Conservation (phyloP, 2,329 filamentous ascomycete genomes). For the Rutstroemia sp. region DNA sequence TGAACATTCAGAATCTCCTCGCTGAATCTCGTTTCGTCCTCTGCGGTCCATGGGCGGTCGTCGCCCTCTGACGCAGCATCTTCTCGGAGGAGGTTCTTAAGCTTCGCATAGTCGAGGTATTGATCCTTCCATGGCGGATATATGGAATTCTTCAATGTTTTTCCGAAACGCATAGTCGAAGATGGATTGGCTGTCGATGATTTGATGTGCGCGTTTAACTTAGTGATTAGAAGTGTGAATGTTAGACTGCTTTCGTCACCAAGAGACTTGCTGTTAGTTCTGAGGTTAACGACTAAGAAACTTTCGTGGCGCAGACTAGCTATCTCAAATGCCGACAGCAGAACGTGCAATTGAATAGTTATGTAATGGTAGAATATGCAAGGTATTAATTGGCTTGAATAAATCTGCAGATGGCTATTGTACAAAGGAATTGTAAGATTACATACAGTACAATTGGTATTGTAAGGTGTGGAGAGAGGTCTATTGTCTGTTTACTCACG, state of each 20-base stretch:
- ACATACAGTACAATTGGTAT: too few species aligned
- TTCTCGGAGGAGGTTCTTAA: constrained; percentile 84
- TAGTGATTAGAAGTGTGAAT: neutral
- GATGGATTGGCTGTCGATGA: constrained; percentile 1
- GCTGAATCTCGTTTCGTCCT: constrained; percentile 89
- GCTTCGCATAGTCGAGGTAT: constrained; percentile 92
- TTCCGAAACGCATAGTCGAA: constrained; percentile 79
- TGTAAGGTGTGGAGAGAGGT: too few species aligned
- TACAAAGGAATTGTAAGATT: too few species aligned
- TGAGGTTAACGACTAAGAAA: too few species aligned
- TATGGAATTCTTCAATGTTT: constrained; percentile 70
- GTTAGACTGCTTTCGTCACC: neutral
- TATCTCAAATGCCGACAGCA: too few species aligned
- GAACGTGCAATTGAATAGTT: too few species aligned
- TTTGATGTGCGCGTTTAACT: neutral
- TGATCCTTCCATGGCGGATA: constrained; percentile 86
- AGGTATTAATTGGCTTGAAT: too few species aligned
- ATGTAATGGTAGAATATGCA: too few species aligned
- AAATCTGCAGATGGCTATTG: too few species aligned
- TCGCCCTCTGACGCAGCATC: constrained; percentile 41
- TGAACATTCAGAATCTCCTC: constrained; percentile 93
- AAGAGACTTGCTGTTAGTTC: too few species aligned
- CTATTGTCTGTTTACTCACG: too few species aligned
- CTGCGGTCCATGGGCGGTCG: constrained; percentile 76
- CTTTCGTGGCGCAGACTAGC: too few species aligned